Percentiles rank a stretch among this genome's conserved stretches.
These are phyloP conservation scores for Coniferiporia weirii DNA, from an alignment of 1,284 basidiomycete species.

Conservation along the genomic window DNA sequence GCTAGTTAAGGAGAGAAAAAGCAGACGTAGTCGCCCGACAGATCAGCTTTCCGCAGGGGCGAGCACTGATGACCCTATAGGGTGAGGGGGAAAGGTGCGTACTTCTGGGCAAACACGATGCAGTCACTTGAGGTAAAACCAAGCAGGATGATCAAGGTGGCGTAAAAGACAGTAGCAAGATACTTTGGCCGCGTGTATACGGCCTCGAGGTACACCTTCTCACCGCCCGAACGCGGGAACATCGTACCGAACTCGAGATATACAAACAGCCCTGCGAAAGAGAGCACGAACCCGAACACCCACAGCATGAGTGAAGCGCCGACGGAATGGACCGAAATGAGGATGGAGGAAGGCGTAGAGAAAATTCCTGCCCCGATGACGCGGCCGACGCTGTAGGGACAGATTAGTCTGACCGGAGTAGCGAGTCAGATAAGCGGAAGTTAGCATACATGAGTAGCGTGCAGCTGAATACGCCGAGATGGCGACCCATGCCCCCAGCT, in stretches of 20 bases:
- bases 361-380: slow-evolving; percentile 63
- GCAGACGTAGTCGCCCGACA: no score
- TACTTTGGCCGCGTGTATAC: slow-evolving; percentile 42
- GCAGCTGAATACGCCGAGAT: slow-evolving; percentile 45
- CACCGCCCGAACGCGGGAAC: slow-evolving; percentile 50
- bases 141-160: slow-evolving; percentile 43
- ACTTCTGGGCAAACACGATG: slow-evolving; percentile 47
- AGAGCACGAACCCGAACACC: slow-evolving; percentile 49
- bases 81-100: slow-evolving; percentile 9
- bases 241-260: slow-evolving; percentile 55
- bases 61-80: neutral
- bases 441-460: slow-evolving; percentile 37
- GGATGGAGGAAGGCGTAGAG: slow-evolving; percentile 55
- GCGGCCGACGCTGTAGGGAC: slow-evolving; percentile 36
- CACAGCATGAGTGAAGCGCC: slow-evolving; percentile 53
- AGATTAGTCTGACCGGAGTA: neutral
- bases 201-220: slow-evolving; percentile 51
- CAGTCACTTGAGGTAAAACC: slow-evolving; percentile 52
- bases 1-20: slow-evolving; percentile 25
- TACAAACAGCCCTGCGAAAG: slow-evolving; percentile 47
- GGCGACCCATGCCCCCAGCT: slow-evolving; percentile 46
- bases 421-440: neutral
- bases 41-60: neutral
- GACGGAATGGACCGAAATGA: slow-evolving; percentile 42
- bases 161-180: slow-evolving; percentile 44